Evolutionary conservation across 2,329 filamentous ascomycete genomes (phyloP).

Genomic region (Aspergillus fumigatiaffinis): DNA sequence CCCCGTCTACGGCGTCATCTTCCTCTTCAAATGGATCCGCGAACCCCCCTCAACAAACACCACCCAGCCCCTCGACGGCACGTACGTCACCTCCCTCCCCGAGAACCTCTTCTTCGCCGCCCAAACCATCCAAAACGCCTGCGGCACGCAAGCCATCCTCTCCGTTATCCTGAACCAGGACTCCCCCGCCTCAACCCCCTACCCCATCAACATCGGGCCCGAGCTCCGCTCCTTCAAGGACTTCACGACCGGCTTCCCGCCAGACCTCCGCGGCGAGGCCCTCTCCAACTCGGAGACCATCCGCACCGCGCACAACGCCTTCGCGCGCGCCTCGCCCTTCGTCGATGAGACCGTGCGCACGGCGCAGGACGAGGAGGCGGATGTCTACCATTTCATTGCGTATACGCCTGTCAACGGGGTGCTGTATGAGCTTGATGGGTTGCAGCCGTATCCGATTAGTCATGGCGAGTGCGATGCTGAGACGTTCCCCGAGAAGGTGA

Average conservation of each 20-base stretch:
- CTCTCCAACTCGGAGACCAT: slow-evolving; percentile 68
- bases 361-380: slow-evolving; percentile 66
- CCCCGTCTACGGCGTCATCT: slow-evolving; percentile 91
- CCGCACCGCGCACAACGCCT: slow-evolving; percentile 81
- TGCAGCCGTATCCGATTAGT: slow-evolving; percentile 87
- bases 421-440: slow-evolving; percentile 90
- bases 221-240: slow-evolving; percentile 76
- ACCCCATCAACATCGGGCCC: slow-evolving; percentile 64
- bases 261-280: slow-evolving; percentile 68
- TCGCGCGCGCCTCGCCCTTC: slow-evolving; percentile 84
- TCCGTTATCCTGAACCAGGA: slow-evolving; percentile 85
- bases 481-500: slow-evolving; percentile 74
- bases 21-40: slow-evolving; percentile 82
- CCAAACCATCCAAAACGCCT: slow-evolving; percentile 98
- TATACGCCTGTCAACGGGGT: slow-evolving; percentile 77
- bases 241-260: slow-evolving; percentile 79
- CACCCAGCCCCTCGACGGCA: slow-evolving; percentile 66
- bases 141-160: slow-evolving; percentile 90
- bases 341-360: slow-evolving; percentile 80
- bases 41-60: slow-evolving; percentile 54
- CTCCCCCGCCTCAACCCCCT: slow-evolving; percentile 23
- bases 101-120: slow-evolving; percentile 87
- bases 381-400: slow-evolving; percentile 96
- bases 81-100: slow-evolving; percentile 70
- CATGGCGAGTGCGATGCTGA: slow-evolving; percentile 71